Evolutionary conservation across 2,329 filamentous ascomycete genomes (phyloP), one percentile per base, ranked within the genome.

Genomic region (Curvularia hawaiiensis): DNA sequence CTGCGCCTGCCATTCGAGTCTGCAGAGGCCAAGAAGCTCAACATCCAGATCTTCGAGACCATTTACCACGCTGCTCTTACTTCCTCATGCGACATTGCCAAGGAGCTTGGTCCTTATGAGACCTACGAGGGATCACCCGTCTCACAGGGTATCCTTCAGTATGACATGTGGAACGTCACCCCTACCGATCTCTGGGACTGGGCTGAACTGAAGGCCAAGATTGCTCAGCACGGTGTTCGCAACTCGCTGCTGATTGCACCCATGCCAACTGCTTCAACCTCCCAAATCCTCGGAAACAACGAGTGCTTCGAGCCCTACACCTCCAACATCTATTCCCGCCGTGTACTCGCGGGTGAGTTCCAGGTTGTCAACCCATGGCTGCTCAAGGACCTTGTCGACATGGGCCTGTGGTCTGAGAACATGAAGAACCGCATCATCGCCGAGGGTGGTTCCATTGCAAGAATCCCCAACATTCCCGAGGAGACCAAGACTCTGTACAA

Each of bases 401-500:
- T 97, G 82, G 95, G 95, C 60, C 85, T 99, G 44, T 99, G 95
- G 95, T 97, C 94, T 47, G 94, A 99, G 80, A 92, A 92, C 82
- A 99, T 99, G 95, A 99, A 99, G 89, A 99, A 99, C 84, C 92
- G 95, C 71, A 99, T 99, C 84, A 99, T 99, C 73, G 90, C 95
- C 56, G 94, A 97, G 62, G 91, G 91, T 67, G 95, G 95, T 66
- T 98, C 94, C 20, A 90, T 99, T 54, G 95, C 98, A 79, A 94
- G 95, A 79, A 94, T 99, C 63, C 91, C 94, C 75, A 98, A 96
- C 80, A 97, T 99, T 62, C 94, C 95, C 14, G 87, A 90, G 31
- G 95, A 99, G 69, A 90, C 96, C 84, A 99, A 99, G 84, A 88
- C 89, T 39, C 85, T 99, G 7, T 99, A 99, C 87, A 99, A 99